A percentile compares a stretch with the other conserved stretches of the same genome.
phyloP scores from a whole-genome alignment of 208 protist genomes.

The Trypanosoma grayi region DNA sequence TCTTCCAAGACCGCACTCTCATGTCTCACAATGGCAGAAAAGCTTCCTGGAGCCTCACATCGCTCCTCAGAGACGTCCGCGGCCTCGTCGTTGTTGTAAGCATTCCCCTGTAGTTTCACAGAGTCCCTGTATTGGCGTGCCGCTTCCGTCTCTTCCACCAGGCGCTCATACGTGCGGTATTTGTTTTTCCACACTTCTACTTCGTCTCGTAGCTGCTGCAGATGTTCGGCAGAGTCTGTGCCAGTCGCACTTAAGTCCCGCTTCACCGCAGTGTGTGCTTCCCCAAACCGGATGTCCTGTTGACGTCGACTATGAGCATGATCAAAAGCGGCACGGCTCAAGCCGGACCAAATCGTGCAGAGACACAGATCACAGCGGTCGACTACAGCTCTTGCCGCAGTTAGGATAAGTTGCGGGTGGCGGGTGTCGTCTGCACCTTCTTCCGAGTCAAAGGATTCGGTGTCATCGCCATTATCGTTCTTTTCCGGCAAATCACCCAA shows the following conservation, averaged over 20 bases:
- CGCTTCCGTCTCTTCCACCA: neutral
- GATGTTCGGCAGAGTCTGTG: neutral
- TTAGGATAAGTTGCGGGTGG: slow-evolving; percentile 4
- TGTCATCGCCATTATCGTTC: neutral
- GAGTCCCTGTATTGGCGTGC: neutral
- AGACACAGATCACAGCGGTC: slow-evolving; percentile 20
- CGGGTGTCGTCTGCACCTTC: slow-evolving; percentile 7
- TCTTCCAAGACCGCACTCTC: neutral
- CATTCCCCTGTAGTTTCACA: too few relatives aligned
- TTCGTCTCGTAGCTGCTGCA: slow-evolving; percentile 14
- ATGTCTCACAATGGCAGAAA: neutral
- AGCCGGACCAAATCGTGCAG: slow-evolving; percentile 24
- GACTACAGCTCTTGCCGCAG: slow-evolving; percentile 8
- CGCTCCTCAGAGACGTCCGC: neutral
- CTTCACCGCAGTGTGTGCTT: slow-evolving; percentile 11
- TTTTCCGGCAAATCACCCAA: neutral
- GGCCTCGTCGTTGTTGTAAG: neutral
- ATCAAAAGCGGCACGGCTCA: slow-evolving; percentile 18
- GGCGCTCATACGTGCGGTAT: neutral
- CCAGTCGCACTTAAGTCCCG: slow-evolving; percentile 13
- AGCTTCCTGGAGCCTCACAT: neutral
- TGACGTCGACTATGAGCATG: slow-evolving; percentile 9
- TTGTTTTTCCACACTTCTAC: slow-evolving; percentile 6
- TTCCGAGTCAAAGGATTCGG: slow-evolving; percentile 17
- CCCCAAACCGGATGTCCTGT: slow-evolving; percentile 15